Percentiles rank a stretch among this genome's conserved stretches.
These are phyloP conservation scores for Fusarium tanahbumbuense DNA, from an alignment of 2,329 filamentous ascomycete genomes.

Conservation along the genomic window DNA sequence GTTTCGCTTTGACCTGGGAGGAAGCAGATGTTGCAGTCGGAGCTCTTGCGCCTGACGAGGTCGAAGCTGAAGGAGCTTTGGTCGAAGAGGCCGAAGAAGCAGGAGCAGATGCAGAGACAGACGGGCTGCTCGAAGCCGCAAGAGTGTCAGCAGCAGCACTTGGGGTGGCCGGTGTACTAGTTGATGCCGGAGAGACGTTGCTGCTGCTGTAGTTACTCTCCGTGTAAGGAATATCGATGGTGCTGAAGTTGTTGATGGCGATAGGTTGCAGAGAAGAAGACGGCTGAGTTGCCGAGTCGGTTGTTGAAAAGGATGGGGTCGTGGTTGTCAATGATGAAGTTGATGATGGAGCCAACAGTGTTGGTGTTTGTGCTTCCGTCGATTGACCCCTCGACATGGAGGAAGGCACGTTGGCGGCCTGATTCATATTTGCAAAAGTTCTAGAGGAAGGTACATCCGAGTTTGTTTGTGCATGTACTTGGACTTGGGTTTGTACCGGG, in stretches of 20 bases:
- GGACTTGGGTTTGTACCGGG: background rate
- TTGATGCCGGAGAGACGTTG: conserved; percentile 34
- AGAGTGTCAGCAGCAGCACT: conserved; percentile 5
- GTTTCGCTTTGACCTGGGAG: conserved; percentile 49
- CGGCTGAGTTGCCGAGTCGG: conserved; percentile 17
- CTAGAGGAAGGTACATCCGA: conserved; percentile 16
- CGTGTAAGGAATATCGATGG: conserved; percentile 22
- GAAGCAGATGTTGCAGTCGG: conserved; percentile 13
- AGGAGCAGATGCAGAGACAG: conserved; percentile 16
- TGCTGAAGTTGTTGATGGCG: conserved; percentile 13
- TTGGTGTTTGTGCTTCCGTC: conserved; percentile 5
- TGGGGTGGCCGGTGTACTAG: conserved; percentile 33
- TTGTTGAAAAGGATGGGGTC: conserved; percentile 13
- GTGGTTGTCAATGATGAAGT: background rate
- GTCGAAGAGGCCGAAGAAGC: conserved; percentile 3
- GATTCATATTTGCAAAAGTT: conserved; percentile 12
- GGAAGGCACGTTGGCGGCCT: conserved; percentile 16
- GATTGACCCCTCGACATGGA: conserved; percentile 16
- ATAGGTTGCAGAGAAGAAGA: conserved; percentile 8
- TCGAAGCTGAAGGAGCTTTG: conserved; percentile 8
- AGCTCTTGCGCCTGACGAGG: conserved; percentile 10
- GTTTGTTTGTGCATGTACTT: background rate
- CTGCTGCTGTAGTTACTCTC: conserved; percentile 37
- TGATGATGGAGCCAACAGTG: background rate
- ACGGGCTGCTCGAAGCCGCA: conserved; percentile 12